Base-by-base conservation (phyloP, 2,329 filamentous ascomycete species). In the Monosporascus sp. region DNA sequence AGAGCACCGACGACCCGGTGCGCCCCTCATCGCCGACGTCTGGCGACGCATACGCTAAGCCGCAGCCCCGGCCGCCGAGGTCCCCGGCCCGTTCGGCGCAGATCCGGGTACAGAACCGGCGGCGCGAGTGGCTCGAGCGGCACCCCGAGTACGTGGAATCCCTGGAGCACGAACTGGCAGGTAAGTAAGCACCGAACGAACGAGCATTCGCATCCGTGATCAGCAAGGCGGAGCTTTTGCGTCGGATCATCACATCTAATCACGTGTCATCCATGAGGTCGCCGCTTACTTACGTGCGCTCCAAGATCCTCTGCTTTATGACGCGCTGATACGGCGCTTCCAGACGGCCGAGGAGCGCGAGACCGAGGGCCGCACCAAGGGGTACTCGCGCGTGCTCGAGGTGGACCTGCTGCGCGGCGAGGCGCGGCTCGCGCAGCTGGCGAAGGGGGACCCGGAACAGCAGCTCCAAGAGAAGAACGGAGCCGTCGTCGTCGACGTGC, bases 331-430 rank as follows among this genome's bases (percentile, higher is more conserved):
- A 55, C 84, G 89, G 50, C 83, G 83, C 49, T 92, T 91, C 67
- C 89, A 92, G 59, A 85, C 85, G 1, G 73, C 85, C 3, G 75
- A 78, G 4, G 90, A 96, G 71, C 83, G 89, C 50, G 84, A 90
- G 65, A 79, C 79, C 6, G 89, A 93, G 61, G 87, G 85, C 8
- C 82, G 82, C 44, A 73, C 75, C 8, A 90, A 90, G 65, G 90
- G 90, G 11, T 94, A 90, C 68, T 88, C 87, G 1, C 87, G 88
- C 24, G 80, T 88, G 14, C 79, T 96, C 5, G 88, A 95, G 66
- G 84, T 89, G 1, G 89, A 92, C 58, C 74, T 96, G 6, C 72
- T 85, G 55, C 83, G 90, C 27, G 87, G 88, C 17, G 90, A 95
- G 68, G 86, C 86, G 14, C 89, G 89, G 64, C 78, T 93, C 57